Evolutionary conservation across 164 flowering plant genomes (phyloP), one percentile per base, ranked within the genome.

Genomic region (Dillenia suffruticosa): DNA sequence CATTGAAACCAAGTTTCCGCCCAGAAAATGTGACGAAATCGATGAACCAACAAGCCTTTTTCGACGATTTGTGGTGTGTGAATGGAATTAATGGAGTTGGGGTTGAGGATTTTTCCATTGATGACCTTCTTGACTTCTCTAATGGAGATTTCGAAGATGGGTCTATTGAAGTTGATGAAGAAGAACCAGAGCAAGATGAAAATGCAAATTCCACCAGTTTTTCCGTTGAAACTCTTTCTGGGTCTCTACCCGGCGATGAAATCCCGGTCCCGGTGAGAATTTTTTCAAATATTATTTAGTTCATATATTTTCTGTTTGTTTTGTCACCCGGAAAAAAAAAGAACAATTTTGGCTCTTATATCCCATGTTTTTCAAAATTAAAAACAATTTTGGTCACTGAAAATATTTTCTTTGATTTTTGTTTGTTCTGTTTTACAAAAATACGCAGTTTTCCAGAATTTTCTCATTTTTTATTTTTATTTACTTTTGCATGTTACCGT

Each of bases 111-210:
- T 84, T 86, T 15, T 77, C 79, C 9, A 85, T 88, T 0, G 97
- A 90, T 15, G 87, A 76, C 49, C 72, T 90, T 22, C 80, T 88
- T 1, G 89, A 90, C 65, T 78, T 90, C 55, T 74, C 87, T 10
- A 77, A 79, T 12, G 84, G 66, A 10, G 81, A 84, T 43, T 68
- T 62, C 22, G 65, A 62, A 26, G 81, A 68, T 3, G 73, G 63
- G 11, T 59, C 10, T 15, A 45, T 53, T 40, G 52, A 57, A 53
- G 60, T 59, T 44, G 77, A 72, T 12, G 83, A 74, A 19, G 83
- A 81, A 53, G 79, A 66, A 44, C 61, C 53, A 1, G 58, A 14
- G 6, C 70, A 55, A 11, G 75, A 75, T 14, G 70, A 72, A 2
- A 70, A 63, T 19, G 69, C 75, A 47, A 75, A 65, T 40, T 64